Base-by-base conservation (phyloP, 129 eudicot species). In the Pulicaria dysenterica region DNA sequence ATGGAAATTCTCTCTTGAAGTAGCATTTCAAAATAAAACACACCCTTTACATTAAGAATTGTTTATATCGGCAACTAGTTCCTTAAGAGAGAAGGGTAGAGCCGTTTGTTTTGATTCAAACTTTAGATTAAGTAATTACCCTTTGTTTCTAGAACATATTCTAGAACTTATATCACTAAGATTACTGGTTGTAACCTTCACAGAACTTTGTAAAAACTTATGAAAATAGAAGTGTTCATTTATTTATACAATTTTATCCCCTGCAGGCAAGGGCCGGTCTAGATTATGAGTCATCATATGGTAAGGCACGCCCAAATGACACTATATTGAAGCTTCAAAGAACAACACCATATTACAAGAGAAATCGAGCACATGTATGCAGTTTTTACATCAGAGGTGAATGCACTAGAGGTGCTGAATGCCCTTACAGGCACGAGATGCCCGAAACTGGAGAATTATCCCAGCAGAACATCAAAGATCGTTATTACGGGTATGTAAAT, bases 401-500 rank as follows among this genome's bases (percentile, higher is more conserved):
- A 64, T 89, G 96, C 70, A 86, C 88, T 24, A 82, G 96, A 78
- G 96, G 96, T 37, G 85, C 82, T 19, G 96, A 86, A 82, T 89
- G 90, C 73, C 88, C 92, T 17, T 89, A 84, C 69, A 75, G 92
- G 63, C 92, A 89, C 16, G 92, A 86, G 77, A 89, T 89, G 92
- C 92, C 92, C 6, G 88, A 69, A 15, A 79, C 78, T 4, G 92
- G 92, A 3, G 89, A 84, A 42, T 67, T 89, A 41, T 82, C 90
- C 11, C 86, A 89, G 50, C 92, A 86, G 57, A 86, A 84, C 42
- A 86, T 89, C 14, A 86, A 84, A 66, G 92, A 86, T 46, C 90
- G 96, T 72, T 86, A 84, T 67, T 84, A 86, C 46, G 92, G 92
- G 96, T 86, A 86, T 36, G 86, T 48, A 40, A 53, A 15, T 31